Base-by-base conservation (phyloP, 495 filamentous ascomycete genomes). In the Chlorociboria aeruginascens region DNA sequence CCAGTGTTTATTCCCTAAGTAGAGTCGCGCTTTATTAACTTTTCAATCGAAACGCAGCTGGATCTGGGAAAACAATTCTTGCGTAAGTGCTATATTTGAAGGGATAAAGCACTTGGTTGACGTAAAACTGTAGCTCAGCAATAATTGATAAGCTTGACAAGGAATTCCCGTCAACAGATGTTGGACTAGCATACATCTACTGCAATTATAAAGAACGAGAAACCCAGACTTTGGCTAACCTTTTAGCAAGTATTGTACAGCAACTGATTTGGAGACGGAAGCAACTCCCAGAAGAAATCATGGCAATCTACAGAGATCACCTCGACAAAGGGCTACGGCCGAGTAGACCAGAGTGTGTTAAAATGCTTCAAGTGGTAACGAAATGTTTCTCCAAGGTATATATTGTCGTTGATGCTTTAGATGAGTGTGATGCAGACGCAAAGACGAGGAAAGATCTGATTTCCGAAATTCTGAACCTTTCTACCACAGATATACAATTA, bases 371-470 rank as follows among this genome's bases (percentile, higher is more conserved):
- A 14, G 13, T 14, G 11, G 3, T 11, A 36, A 11, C 13, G 7
- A 14, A 36, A 14, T 36, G 10, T 9, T 36, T 36, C 33, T 43
- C 45, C 43, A 55, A 56, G 45, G 60, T 50, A 13, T 64, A 61
- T 48, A 53, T 67, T 32, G 46, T 69, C 7, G 48, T 68, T 17
- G 65, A 69, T 40, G 66, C 64, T 12, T 33, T 68, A 34, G 64
- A 68, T 49, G 61, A 68, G 54, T 69, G 65, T 43, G 52, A 55
- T 25, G 20, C 20, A 36, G 33, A 36, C 3, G 11, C 7, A 3
- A 14, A 36, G 11, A 36, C 11, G 3, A 36, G 33, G 7, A 36
- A 36, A 14, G 33, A 16, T 13, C 7, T 36, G 11, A 11, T 36
- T 14, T 11, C 10, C 10, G 33, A 36, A 36, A 11, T 36, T 25